Evolutionary conservation across 1,284 basidiomycete species (phyloP), one percentile per base, ranked within the genome.

Genomic region (Neolentinus lepideus): DNA sequence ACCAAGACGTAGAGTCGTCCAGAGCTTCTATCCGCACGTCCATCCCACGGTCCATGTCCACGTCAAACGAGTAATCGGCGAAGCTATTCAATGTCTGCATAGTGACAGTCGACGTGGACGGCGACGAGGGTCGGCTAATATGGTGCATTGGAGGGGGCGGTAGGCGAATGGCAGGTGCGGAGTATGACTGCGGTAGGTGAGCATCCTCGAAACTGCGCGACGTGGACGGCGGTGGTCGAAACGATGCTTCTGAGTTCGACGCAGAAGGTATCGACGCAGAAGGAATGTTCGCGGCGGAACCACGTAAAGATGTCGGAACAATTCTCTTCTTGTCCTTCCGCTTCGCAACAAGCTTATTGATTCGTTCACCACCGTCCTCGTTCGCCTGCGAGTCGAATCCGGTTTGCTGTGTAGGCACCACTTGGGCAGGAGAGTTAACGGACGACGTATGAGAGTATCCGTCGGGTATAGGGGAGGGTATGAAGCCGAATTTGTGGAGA

Each of bases 401-500:
- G 54, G 67, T 71, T 21, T 71, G 71, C 14, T 64, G 65, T 16
- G 63, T 60, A 57, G 65, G 65, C 6, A 66, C 62, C 24, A 70
- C 66, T 25, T 69, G 52, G 62, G 58, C 16, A 70, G 69, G n/a
- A n/a, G 4, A 43, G 11, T 12, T 3, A 4, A 24, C 69, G 36
- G 70, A 62, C 1, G 71, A 64, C 45, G 67, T 67, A 61, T 89
- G 88, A 1, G 84, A 84, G 70, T 77, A 89, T 21, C 85, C 84
- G 11, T 81, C 77, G 0, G 85, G 87, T 38, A 88, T 60, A 1
- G 84, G 79, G 0, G 85, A 82, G 19, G 80, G 67, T 1, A 71
- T 68, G 64, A 92, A 94, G 22, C 82, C 84, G 67, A 92, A 95
- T 62, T 90, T 89, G 33, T 82, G 78, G 6, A 95, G 76, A 61